Evolutionary conservation across 371 early-diverging fungal genomes (phyloP).

Genomic region (Circinella umbellata): DNA sequence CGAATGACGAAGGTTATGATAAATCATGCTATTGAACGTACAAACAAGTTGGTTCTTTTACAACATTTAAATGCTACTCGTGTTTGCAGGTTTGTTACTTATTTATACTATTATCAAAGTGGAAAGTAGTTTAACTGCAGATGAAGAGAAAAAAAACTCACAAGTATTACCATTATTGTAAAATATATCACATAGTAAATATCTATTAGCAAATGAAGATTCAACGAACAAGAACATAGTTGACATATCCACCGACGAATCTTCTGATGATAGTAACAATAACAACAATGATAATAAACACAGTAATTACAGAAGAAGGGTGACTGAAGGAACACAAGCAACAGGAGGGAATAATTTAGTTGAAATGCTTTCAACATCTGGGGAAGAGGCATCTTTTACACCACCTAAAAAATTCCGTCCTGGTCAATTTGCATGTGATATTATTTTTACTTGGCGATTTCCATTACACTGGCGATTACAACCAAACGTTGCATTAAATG

Average conservation of each 20-base stretch:
- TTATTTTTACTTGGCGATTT: constrained; percentile 66
- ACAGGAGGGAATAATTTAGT: constrained; percentile 49
- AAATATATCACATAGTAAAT: constrained; percentile 54
- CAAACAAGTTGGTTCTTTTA: constrained; percentile 72
- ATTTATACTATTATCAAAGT: no score
- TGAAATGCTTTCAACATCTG: constrained; percentile 48
- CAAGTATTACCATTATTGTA: no score
- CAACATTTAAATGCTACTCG: constrained; percentile 69
- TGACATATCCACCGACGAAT: constrained; percentile 35
- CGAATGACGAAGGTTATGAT: constrained; percentile 63
- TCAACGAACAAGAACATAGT: constrained; percentile 36
- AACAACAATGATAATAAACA: constrained; percentile 16
- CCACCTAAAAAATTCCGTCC: constrained; percentile 49
- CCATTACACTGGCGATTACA: constrained; percentile 80
- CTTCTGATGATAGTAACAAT: constrained; percentile 57
- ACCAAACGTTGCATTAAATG: constrained; percentile 68
- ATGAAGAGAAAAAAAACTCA: no score
- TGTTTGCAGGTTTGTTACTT: constrained; percentile 58
- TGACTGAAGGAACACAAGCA: background rate
- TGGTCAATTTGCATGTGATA: constrained; percentile 78
- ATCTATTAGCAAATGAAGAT: constrained; percentile 62
- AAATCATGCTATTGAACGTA: constrained; percentile 63
- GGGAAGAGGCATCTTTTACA: constrained; percentile 40
- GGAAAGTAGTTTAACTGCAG: no score
- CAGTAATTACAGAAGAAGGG: background rate